phyloP scores from a whole-genome alignment of 1,284 basidiomycete genomes.

The Rhodotorula sp. region DNA sequence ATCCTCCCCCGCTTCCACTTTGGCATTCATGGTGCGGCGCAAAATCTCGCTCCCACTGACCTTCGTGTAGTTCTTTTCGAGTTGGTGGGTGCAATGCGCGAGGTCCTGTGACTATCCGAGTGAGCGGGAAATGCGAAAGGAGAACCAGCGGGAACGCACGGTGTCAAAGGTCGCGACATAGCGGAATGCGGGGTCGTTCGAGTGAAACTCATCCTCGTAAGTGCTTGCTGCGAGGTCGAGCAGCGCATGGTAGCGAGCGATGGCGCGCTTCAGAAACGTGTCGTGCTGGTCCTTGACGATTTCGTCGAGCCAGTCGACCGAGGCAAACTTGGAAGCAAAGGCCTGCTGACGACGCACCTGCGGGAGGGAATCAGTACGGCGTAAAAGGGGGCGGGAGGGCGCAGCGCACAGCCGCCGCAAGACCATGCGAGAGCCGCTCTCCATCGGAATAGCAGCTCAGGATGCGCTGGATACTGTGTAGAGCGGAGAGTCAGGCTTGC shows the following conservation, averaged over 20 bases:
- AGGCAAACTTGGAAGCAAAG: conserved; percentile 58
- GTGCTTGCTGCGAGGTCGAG: conserved; percentile 55
- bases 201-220: too few relatives aligned
- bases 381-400: not conserved
- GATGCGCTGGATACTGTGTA: conserved; percentile 30
- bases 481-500: too few relatives aligned
- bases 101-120: not conserved
- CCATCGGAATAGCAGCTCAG: conserved; percentile 14
- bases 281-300: conserved; percentile 42
- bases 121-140: not conserved
- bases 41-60: too few relatives aligned
- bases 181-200: conserved; percentile 31
- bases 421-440: conserved; percentile 16
- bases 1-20: too few relatives aligned
- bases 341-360: conserved; percentile 58
- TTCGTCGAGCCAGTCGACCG: conserved; percentile 58
- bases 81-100: conserved; percentile 59
- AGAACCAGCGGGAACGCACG: conserved; percentile 1
- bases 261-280: conserved; percentile 44
- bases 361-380: too few relatives aligned
- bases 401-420: conserved; percentile 43
- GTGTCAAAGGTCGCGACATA: conserved; percentile 48
- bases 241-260: conserved; percentile 54
- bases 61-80: too few relatives aligned
- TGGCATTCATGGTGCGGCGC: too few relatives aligned